Percentiles rank a stretch among this genome's conserved stretches.
These are phyloP conservation scores for Lindgomyces ingoldianus DNA, from an alignment of 495 filamentous ascomycete genomes.

Conservation along the genomic window DNA sequence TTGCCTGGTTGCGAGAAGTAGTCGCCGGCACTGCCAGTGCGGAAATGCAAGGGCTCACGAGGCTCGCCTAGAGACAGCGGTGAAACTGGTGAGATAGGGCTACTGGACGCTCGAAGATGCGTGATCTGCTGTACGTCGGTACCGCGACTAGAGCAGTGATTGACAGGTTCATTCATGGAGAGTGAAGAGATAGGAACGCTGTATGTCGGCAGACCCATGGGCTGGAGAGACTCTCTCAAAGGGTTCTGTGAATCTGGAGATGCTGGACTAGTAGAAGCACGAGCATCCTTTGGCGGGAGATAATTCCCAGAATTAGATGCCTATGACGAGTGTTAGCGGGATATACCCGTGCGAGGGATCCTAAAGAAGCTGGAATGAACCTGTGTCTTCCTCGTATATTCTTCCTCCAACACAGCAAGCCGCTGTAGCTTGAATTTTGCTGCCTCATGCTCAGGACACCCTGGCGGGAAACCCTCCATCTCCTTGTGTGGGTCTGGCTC, in stretches of 20 bases:
- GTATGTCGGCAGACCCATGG: no score
- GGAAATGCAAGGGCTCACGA: neutral
- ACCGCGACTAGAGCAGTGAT: no score
- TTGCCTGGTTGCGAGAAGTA: neutral
- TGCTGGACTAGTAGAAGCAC: neutral
- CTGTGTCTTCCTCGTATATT: neutral
- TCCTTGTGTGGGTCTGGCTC: neutral
- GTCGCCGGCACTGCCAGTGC: slow-evolving; percentile 5
- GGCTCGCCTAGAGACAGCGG: neutral
- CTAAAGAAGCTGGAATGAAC: neutral
- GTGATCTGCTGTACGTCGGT: no score
- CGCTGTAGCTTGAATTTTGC: neutral
- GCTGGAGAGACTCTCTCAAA: neutral
- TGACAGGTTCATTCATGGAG: no score
- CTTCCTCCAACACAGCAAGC: neutral
- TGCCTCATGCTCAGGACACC: neutral
- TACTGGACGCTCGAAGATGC: neutral
- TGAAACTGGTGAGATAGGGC: neutral
- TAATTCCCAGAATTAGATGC: neutral
- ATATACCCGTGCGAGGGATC: neutral
- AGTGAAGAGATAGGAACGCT: no score
- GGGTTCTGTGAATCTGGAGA: neutral
- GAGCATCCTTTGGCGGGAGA: neutral
- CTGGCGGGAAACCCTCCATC: neutral
- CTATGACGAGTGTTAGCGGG: neutral